A percentile compares a stretch with the other conserved stretches of the same genome.
Conservation (phyloP, 768 basidiomycete genomes). For the Trametes punicea region DNA sequence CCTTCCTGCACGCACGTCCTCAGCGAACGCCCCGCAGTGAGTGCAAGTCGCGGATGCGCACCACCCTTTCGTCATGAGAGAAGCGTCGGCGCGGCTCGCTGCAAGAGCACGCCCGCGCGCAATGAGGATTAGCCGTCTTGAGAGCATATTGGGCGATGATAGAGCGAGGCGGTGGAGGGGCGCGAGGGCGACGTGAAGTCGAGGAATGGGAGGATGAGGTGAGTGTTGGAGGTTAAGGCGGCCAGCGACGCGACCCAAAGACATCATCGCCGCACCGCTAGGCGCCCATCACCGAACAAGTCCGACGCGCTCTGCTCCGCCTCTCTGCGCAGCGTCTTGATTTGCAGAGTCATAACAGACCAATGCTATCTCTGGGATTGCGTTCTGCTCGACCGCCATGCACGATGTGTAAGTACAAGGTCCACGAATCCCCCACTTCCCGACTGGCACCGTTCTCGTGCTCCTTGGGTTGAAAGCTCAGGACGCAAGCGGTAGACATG, state of each 20-base stretch:
- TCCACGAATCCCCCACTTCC: no score
- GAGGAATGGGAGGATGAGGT: neutral
- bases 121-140: conserved; percentile 62
- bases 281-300: conserved; percentile 21
- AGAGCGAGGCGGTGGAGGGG: neutral
- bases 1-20: conserved; percentile 38
- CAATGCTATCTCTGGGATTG: conserved; percentile 12
- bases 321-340: neutral
- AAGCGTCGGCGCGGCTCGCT: conserved; percentile 33
- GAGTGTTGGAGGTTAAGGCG: conserved; percentile 9
- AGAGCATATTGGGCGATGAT: conserved; percentile 49
- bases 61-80: conserved; percentile 46
- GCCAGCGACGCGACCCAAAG: conserved; percentile 18
- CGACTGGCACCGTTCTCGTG: neutral
- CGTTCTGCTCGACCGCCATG: neutral
- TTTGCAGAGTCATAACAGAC: neutral
- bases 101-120: conserved; percentile 56
- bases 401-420: no score
- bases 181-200: neutral
- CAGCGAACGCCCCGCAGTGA: conserved; percentile 14
- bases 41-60: conserved; percentile 26
- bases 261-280: conserved; percentile 14
- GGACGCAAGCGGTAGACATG: no score
- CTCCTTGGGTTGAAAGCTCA: no score
- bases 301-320: conserved; percentile 9